Base-by-base conservation (phyloP, 805 yeast species). In the Torulaspora maleeae region DNA sequence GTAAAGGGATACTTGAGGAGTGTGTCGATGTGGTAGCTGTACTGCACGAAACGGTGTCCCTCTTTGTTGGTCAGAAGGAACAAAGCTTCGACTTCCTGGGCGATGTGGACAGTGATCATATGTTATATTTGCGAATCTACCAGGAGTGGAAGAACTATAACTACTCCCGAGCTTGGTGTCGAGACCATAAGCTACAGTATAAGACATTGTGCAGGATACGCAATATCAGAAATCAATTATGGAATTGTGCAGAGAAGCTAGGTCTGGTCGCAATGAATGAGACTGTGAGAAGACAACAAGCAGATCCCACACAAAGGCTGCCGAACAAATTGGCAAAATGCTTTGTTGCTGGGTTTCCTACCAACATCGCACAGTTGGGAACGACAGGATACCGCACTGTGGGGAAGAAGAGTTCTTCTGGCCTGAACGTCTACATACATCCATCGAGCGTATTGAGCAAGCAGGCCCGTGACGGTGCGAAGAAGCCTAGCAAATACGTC, bases 121-220 rank as follows among this genome's bases (percentile, higher is more conserved):
- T 89, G 51, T 77, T 90, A 1, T 69, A 86, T 32, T 64, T 90
- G 39, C 82, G 85, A 48, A 75, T 89, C 0, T 91, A 82, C 75
- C 71, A 78, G n/a, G 80, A 80, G 51, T 91, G 95, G 95, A 73
- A 60, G 4, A 80, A 78, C 4, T 75, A 75, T 28, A 86, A 83
- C 1, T 81, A 69, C 59, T 82, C 95, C 0, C 70, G 70, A 19
- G 76, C 78, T 38, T 91, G 97, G 97, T 90, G 97, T 57, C 76
- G 73, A 49, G 96, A 89, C 54, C 83, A 86, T 57, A 87, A 78
- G 58, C 59, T 91, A 2, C 96, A 90, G 57, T 82, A 79, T 63
- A 77, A 85, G 54, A 77, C 93, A 0, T 65, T 91, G 63, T 71
- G 69, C 37, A 68, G 95, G 41, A 89, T 82, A 0, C 68, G 77